Percentiles rank a stretch among this genome's conserved stretches.
phyloP scores from a whole-genome alignment of 129 eudicot species.

The Erigeron canadensis region DNA sequence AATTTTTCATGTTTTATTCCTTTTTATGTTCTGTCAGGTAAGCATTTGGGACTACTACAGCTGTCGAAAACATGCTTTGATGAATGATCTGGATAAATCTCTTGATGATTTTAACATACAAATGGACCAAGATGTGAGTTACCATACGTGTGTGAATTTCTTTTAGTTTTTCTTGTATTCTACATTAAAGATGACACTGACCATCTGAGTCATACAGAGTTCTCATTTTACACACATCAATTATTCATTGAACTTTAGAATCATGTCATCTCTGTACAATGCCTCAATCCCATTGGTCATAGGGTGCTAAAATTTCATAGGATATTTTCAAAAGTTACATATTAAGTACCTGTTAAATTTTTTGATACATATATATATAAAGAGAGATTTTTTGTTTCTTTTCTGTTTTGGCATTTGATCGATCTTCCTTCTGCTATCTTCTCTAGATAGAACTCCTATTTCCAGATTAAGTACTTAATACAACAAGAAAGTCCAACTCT shows the following conservation, averaged over 20 bases:
- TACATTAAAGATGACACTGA: conserved; percentile 8
- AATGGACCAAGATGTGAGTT: conserved; percentile 93
- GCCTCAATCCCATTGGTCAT: conserved; percentile 9
- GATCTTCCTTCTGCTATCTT: conserved; percentile 9
- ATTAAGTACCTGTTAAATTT: too few species aligned
- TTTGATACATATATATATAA: too few species aligned
- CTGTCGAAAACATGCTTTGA: conserved; percentile 78
- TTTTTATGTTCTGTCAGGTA: conserved; percentile 45
- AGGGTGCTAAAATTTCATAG: conserved; percentile 15
- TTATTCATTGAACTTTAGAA: background rate
- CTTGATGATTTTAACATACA: conserved; percentile 92
- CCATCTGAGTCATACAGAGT: background rate
- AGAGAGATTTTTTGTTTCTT: background rate
- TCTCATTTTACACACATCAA: conserved; percentile 7
- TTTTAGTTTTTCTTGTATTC: background rate
- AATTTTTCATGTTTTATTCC: conserved; percentile 14
- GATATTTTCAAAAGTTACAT: background rate
- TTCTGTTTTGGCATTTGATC: background rate
- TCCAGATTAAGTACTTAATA: conserved; percentile 10
- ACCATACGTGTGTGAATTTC: conserved; percentile 24
- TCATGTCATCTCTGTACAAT: background rate
- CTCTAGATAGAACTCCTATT: conserved; percentile 3
- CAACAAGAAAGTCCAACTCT: too few species aligned
- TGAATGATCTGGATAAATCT: conserved; percentile 84
- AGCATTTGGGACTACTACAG: conserved; percentile 89